These are phyloP conservation scores for Chalciporus pseudorubinellus DNA, from an alignment of 768 basidiomycete species.

Conservation along the genomic window DNA sequence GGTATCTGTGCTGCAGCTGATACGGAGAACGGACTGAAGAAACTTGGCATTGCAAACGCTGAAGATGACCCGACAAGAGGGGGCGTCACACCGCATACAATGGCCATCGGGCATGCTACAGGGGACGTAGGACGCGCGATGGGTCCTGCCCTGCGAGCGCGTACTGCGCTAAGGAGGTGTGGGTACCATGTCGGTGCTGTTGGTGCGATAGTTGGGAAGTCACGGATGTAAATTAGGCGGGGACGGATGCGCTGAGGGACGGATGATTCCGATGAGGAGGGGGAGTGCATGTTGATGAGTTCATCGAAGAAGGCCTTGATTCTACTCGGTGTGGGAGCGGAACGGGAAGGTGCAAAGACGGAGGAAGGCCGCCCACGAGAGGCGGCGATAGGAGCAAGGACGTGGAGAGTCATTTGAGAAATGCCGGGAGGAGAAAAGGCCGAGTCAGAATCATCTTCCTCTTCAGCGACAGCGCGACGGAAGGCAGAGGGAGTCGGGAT, in stretches of 20 bases:
- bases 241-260: constrained; percentile 40
- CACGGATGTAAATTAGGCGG: constrained; percentile 81
- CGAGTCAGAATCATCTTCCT: constrained; percentile 52
- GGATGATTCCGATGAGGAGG: constrained; percentile 26
- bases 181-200: constrained; percentile 80
- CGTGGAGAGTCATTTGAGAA: constrained; percentile 48
- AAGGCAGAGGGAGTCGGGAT: constrained; percentile 28
- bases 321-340: constrained; percentile 49
- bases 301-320: constrained; percentile 74
- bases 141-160: constrained; percentile 66
- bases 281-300: constrained; percentile 60
- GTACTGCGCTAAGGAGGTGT: constrained; percentile 74
- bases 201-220: constrained; percentile 72
- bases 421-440: constrained; percentile 34
- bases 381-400: constrained; percentile 35
- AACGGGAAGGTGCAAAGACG: constrained; percentile 38
- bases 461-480: constrained; percentile 27
- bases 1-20: constrained; percentile 12
- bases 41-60: constrained; percentile 7
- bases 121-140: constrained; percentile 59
- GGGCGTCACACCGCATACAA: constrained; percentile 87
- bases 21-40: constrained; percentile 5
- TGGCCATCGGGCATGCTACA: constrained; percentile 67
- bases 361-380: constrained; percentile 36
- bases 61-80: constrained; percentile 54